Conservation (phyloP, 2,329 filamentous ascomycete genomes). For the Monilinia laxa region DNA sequence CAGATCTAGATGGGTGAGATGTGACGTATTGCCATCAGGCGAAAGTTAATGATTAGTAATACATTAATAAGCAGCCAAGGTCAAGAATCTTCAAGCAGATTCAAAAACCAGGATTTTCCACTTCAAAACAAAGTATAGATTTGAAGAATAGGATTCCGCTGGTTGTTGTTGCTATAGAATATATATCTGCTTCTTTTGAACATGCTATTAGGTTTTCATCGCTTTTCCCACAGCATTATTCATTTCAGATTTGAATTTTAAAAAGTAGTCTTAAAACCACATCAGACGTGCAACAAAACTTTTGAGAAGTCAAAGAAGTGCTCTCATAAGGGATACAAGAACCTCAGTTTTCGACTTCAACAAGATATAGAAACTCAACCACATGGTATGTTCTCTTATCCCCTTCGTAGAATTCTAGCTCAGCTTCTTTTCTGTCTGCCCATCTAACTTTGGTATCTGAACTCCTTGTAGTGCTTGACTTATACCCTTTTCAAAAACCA, state of each 20-base stretch:
- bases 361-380: no score
- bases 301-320: no score
- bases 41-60: background rate
- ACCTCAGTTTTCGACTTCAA: no score
- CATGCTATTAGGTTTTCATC: background rate
- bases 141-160: background rate
- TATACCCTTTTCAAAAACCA: no score
- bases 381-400: no score
- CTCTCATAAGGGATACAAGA: no score
- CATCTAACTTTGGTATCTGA: no score
- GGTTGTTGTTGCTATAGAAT: background rate
- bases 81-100: background rate
- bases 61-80: background rate
- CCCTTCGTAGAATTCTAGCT: no score
- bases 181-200: background rate
- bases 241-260: background rate
- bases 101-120: background rate
- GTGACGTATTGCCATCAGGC: background rate
- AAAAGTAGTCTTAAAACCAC: background rate
- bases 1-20: background rate
- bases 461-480: no score
- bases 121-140: background rate
- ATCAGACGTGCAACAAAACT: background rate
- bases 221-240: background rate
- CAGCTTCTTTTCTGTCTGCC: no score